phyloP scores from a whole-genome alignment of 1,284 basidiomycete species.

The Tilletiaria anomala region DNA sequence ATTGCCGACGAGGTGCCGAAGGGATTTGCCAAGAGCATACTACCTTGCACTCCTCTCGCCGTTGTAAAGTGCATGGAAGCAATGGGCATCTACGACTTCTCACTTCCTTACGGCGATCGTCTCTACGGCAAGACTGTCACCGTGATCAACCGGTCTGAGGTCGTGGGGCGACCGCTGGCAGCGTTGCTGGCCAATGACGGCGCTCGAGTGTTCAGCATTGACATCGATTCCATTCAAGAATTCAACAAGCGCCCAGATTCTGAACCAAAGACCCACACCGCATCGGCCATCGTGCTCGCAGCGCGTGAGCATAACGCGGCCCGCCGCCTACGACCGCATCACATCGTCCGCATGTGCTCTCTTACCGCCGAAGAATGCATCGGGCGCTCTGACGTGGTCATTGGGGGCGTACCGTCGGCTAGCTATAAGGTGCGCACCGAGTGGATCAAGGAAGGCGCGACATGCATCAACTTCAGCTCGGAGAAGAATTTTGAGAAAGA shows the following conservation, averaged over 20 bases:
- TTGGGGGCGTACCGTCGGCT: constrained; percentile 44
- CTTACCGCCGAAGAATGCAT: constrained; percentile 20
- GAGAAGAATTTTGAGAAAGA: constrained; percentile 95
- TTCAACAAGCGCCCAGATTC: constrained; percentile 35
- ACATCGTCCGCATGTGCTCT: constrained; percentile 48
- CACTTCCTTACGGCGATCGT: constrained; percentile 82
- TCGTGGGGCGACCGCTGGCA: constrained; percentile 85
- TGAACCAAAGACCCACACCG: constrained; percentile 3
- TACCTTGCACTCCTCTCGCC: constrained; percentile 90
- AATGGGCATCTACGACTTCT: constrained; percentile 77
- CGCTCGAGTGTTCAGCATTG: constrained; percentile 81
- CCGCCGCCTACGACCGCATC: constrained; percentile 48
- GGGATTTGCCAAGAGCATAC: constrained; percentile 77
- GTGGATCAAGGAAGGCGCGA: constrained; percentile 78
- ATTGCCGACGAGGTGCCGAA: constrained; percentile 7
- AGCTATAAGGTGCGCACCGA: constrained; percentile 77
- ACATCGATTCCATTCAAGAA: constrained; percentile 78
- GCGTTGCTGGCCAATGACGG: constrained; percentile 90
- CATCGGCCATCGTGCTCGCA: constrained; percentile 23
- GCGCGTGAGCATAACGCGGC: constrained; percentile 48
- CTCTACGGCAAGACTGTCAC: constrained; percentile 86
- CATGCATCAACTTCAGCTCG: constrained; percentile 81
- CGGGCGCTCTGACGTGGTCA: constrained; percentile 28
- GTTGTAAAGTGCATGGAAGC: constrained; percentile 84
- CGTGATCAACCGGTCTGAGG: constrained; percentile 92